Base-by-base conservation (phyloP, 768 basidiomycete species). In the Hemileccinum rubropunctum region DNA sequence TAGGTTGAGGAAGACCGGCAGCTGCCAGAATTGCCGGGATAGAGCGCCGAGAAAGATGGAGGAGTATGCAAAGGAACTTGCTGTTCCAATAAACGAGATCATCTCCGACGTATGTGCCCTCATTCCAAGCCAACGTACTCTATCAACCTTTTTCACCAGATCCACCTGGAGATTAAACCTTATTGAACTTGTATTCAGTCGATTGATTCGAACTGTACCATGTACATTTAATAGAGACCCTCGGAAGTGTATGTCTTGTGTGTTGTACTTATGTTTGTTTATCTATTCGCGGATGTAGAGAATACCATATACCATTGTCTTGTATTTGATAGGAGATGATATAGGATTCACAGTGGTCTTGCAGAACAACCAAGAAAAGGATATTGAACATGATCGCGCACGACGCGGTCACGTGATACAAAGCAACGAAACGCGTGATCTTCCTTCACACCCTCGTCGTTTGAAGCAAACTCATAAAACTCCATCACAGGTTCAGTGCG, bases 11-110 rank as follows among this genome's bases (percentile, higher is more conserved):
- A 68, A 54, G 54, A 57, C 66, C 27, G 68, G 66, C 18, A 68
- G 66, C 37, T 68, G 66, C 40, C 49, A 46, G 35, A 53, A 28
- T 43, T 68, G 66, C 47, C 49, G 57, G 47, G 66, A 68, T 18
- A 68, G 68, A 46, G 64, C 48, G 5, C 68, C 66, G 10, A 54
- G 64, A 48, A 64, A 52, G 54, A 58, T 68, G 58, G 57, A 53
- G 26, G 60, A 64, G 45, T 68, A 70, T 37, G 58, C 55, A 33
- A 64, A 52, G 48, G 66, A 68, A 18, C 53, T 68, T 21, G 42
- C 58, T 27, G 51, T 47, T 3, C 68, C 68, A 8, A 57, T 68
- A 42, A 57, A 58, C 20, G 60, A 53, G 17, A 60, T 70, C 4
- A 58, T 69, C 18, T 60, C 63, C 6, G 58, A 67, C 51, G 67